These are phyloP conservation scores for Aspergillus luchuensis DNA, from an alignment of 2,329 filamentous ascomycete species.

Conservation along the genomic window DNA sequence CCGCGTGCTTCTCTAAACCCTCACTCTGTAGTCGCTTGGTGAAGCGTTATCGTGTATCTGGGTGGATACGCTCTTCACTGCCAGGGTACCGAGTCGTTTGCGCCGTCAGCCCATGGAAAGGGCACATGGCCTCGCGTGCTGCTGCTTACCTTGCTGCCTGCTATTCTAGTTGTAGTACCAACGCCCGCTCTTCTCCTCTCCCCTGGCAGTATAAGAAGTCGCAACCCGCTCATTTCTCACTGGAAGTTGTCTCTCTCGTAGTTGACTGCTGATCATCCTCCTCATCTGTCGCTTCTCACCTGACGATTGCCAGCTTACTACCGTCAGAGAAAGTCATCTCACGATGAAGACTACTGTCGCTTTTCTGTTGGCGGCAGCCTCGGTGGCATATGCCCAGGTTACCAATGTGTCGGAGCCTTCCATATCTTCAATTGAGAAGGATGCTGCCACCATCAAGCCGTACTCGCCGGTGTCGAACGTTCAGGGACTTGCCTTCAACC, in stretches of 20 bases:
- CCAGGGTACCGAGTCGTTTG: background rate
- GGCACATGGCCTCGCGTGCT: constrained; percentile 7
- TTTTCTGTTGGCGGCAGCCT: constrained; percentile 30
- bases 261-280: constrained; percentile 9
- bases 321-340: background rate
- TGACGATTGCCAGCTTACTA: background rate
- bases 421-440: constrained; percentile 32
- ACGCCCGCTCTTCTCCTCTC: background rate
- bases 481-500: constrained; percentile 71
- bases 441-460: constrained; percentile 61
- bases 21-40: background rate
- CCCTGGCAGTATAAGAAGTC: background rate
- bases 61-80: constrained; percentile 3
- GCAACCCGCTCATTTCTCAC: background rate
- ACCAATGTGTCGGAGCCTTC: constrained; percentile 29
- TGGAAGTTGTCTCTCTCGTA: background rate
- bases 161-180: background rate
- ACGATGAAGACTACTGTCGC: constrained; percentile 48
- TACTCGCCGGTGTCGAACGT: constrained; percentile 65
- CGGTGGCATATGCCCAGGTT: constrained; percentile 31
- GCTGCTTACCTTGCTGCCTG: no score
- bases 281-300: background rate
- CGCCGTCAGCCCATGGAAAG: background rate
- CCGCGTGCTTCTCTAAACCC: constrained; percentile 14
- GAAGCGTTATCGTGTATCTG: background rate